Evolutionary conservation across 305 asterid species (phyloP).

Genomic region (Solanum aculeatissimum): DNA sequence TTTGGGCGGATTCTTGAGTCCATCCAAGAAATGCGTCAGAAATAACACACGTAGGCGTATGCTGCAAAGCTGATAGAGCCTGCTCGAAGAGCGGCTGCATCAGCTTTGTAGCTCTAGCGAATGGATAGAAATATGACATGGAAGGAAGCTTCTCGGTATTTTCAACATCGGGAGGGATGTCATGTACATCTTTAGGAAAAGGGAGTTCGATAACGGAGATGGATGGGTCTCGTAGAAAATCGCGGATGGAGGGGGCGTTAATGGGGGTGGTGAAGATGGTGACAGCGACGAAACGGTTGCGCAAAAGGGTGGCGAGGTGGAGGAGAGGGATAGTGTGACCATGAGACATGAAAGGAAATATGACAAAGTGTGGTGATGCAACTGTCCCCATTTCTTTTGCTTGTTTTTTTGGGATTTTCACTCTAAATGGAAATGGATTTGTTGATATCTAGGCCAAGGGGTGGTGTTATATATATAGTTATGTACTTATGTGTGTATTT

Average conservation of each 20-base stretch:
- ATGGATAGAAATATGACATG: conserved; percentile 17
- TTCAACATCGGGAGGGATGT: conserved; percentile 46
- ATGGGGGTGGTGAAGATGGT: conserved; percentile 58
- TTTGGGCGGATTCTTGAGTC: conserved; percentile 36
- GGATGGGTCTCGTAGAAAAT: conserved; percentile 12
- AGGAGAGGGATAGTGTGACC: conserved; percentile 78
- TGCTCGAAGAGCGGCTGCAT: conserved; percentile 45
- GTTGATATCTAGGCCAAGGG: neutral
- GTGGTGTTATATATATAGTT: neutral
- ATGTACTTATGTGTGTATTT: no score
- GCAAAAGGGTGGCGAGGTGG: conserved; percentile 55
- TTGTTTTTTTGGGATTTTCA: no score
- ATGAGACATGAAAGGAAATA: conserved; percentile 61
- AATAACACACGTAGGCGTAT: conserved; percentile 37
- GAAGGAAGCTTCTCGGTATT: conserved; percentile 48
- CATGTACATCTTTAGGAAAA: conserved; percentile 32
- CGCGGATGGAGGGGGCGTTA: conserved; percentile 31
- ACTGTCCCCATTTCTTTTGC: conserved; percentile 17
- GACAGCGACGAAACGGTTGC: conserved; percentile 30
- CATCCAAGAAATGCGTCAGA: conserved; percentile 52
- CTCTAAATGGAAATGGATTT: neutral
- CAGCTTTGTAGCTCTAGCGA: conserved; percentile 29
- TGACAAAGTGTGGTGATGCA: conserved; percentile 35
- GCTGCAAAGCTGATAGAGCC: conserved; percentile 13
- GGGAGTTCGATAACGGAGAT: conserved; percentile 38